Base-by-base conservation (phyloP, 768 basidiomycete genomes). In the Phallus indusiatus region DNA sequence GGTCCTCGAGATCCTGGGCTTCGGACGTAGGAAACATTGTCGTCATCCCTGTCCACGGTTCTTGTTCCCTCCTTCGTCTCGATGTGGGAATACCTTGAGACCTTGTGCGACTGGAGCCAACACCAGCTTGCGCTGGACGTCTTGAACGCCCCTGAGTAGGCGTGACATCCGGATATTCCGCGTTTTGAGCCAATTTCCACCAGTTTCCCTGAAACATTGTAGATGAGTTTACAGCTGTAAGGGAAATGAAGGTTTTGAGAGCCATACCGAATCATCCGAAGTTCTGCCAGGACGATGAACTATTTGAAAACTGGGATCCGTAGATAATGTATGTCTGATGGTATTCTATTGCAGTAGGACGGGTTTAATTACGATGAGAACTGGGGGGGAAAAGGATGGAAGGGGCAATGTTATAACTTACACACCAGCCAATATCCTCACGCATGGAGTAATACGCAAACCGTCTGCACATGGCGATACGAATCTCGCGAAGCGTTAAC, bases 401-500 rank as follows among this genome's bases (percentile, higher is more conserved):
- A 10, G 7, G 28, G 28, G 28, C 2, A 9, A n/a, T n/a, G 9
- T n/a, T 3, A 21, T 9, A 6, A 51, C 50, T 51, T 34, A 51
- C 50, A 51, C 50, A 51, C 50, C 50, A 51, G 16, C 50, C 50
- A 20, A 9, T 34, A 34, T 51, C 18, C 20, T 9, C n/a, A 48
- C 5, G 18, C 12, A 16, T 34, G 21, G 21, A 22, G 18, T 22
- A 51, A 34, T 51, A 84, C 12, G 75, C 66, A 52, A 84, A 88
- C 18, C 85, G 70, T 34, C 78, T 78, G 73, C 90, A 88, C 88
- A 91, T 90, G 18, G 86, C 84, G 9, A 85, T 85, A 64, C 90
- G 90, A 60, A 91, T 90, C 66, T 90, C 88, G 50, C 88, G 78
- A 64, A 91, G 90, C 14, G 89, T 90, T 21, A 90, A 75, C 21